Conservation (phyloP, 805 yeast species). For the Candida ponderosae region DNA sequence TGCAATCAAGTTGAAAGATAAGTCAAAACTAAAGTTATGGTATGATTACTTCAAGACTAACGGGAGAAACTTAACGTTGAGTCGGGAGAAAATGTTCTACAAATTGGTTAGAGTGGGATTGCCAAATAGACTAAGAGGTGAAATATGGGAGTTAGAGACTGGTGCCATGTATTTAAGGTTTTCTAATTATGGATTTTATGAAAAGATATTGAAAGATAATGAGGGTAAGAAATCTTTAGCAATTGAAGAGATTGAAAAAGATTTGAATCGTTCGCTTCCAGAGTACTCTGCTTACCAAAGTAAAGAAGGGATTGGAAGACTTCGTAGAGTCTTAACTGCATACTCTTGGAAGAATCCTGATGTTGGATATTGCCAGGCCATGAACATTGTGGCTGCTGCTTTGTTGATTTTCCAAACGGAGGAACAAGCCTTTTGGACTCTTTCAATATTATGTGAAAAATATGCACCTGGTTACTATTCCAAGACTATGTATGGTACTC, state of each 20-base stretch:
- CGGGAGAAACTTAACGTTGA: conserved; percentile 76
- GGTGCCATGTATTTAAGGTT: conserved; percentile 78
- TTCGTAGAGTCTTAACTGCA: conserved; percentile 84
- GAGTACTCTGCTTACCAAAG: conserved; percentile 93
- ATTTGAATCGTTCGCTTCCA: conserved; percentile 87
- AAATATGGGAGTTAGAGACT: conserved; percentile 87
- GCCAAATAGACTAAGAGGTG: conserved; percentile 93
- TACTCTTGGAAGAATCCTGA: conserved; percentile 97
- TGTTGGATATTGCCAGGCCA: conserved; percentile 97
- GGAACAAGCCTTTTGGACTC: conserved; percentile 95
- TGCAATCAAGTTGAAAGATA: conserved; percentile 66
- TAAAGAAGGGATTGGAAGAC: conserved; percentile 74
- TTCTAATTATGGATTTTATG: conserved; percentile 54
- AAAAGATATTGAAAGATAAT: conserved; percentile 48
- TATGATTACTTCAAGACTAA: conserved; percentile 78
- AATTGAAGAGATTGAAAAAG: conserved; percentile 94
- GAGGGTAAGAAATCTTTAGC: conserved; percentile 67
- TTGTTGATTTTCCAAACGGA: conserved; percentile 81
- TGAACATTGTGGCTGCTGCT: conserved; percentile 89
- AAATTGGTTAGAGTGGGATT: conserved; percentile 83
- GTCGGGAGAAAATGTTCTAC: conserved; percentile 69
- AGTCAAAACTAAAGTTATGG: conserved; percentile 87
- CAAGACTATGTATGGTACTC: conserved; percentile 94
- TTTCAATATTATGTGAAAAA: conserved; percentile 71
- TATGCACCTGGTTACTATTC: conserved; percentile 95